A percentile compares a stretch with the other conserved stretches of the same genome.
phyloP scores from a whole-genome alignment of 345 rosid genomes.

The Alliaria petiolata region DNA sequence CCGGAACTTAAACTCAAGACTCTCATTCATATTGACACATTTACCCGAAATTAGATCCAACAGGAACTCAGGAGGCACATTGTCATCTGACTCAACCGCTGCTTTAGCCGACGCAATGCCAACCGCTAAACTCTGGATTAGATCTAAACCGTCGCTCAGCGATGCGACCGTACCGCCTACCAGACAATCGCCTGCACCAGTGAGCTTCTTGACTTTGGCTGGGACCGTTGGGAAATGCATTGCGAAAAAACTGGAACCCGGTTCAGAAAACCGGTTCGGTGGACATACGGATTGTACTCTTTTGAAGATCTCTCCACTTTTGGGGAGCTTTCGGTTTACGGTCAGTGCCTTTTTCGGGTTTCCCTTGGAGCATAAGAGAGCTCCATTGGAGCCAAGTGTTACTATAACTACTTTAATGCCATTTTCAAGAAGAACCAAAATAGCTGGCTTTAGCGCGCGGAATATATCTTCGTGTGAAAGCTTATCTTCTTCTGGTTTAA shows the following conservation, averaged over 20 bases:
- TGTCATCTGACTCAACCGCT: conserved; percentile 63
- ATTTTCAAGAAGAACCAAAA: conserved; percentile 57
- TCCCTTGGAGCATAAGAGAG: conserved; percentile 57
- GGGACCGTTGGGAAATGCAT: conserved; percentile 70
- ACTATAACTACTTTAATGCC: conserved; percentile 62
- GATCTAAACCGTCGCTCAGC: conserved; percentile 56
- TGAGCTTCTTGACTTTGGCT: conserved; percentile 71
- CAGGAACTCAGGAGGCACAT: conserved; percentile 59
- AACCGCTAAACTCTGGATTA: conserved; percentile 69
- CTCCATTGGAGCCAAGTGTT: conserved; percentile 74
- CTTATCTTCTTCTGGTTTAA: conserved; percentile 17
- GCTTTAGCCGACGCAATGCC: conserved; percentile 76
- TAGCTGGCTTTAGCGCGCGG: conserved; percentile 54
- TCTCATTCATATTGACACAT: not conserved
- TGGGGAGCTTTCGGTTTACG: conserved; percentile 12
- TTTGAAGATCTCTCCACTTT: conserved; percentile 33
- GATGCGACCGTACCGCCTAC: conserved; percentile 80
- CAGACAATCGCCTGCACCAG: conserved; percentile 91
- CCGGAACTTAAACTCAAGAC: not conserved
- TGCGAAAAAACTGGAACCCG: conserved; percentile 31
- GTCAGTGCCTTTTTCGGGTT: conserved; percentile 25
- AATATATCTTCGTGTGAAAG: conserved; percentile 38
- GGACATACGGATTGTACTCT: conserved; percentile 42
- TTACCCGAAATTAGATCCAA: conserved; percentile 61
- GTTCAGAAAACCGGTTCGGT: conserved; percentile 23